Evolutionary conservation across 2,329 filamentous ascomycete species (phyloP), one percentile per base, ranked within the genome.

Genomic region (Monilinia fructigena): DNA sequence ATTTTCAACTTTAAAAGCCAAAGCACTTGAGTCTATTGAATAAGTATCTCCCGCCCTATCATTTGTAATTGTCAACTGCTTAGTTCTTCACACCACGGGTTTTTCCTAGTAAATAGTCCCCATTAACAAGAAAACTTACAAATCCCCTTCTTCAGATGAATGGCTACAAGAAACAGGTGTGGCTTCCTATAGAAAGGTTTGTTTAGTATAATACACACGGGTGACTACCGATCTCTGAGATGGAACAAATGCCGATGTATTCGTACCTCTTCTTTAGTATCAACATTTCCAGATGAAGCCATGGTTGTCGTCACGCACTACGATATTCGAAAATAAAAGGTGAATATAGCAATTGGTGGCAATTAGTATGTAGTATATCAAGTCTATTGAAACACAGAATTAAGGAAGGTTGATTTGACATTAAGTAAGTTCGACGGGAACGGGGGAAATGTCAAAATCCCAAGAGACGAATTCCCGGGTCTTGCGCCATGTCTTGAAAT

Each of bases 1-100:
- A 66, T 83, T 82, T 67, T 83, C 82, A 20, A 72, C 64, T 8
- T 69, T 72, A 66, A 74, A 75, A 20, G 69, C 65, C 23, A 70
- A 74, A 35, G 75, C 72, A 54, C 67, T 70, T 12, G 73, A 74
- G 45, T 72, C 77, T 56, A 82, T 71, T 20, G 78, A 80, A 50
- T 66, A 68, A 6, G 71, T 72, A 64, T 73, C 72, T 47, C 67
- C 65, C 23, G 31, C 66, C 50, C 66, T 69, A n/a, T 31, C 23
- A 16, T 47, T 40, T 40, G 3, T 8, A n/a, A 18, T 28, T 10
- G 31, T 58, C 38, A 65, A n/a, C 31, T 26, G 31, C n/a, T 26
- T 31, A 40, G 38, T 23, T 26, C 42, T 20, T 58, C n/a, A 10
- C 45, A 14, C 20, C 31, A 28, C 35, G 26, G 26, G 18, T 48